Evolutionary conservation across 1,139 yeast genomes (phyloP), one percentile per base, ranked within the genome.

Genomic region (Ogataea hybrid): DNA sequence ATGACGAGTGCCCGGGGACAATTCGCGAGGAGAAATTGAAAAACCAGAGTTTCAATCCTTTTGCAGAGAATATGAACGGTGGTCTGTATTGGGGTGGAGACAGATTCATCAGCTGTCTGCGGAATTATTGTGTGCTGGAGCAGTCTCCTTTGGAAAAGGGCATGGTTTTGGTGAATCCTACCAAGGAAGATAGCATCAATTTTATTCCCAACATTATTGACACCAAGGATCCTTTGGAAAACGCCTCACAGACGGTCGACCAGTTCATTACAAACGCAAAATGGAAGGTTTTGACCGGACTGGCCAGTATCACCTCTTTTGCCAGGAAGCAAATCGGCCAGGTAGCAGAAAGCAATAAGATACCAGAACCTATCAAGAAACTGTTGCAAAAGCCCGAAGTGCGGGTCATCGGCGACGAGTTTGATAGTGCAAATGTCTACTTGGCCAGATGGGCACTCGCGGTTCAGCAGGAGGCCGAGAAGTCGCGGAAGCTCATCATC

Each of bases 371-470:
- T 1, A 73, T 89, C 12, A 77, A 78, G 50, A 77, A 77, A 43
- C 63, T 86, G 48, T 68, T 92, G 41, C 75, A 72, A 45, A 81
- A 83, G 50, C 94, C 96, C 0, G 95, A 89, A 54, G 95, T 90
- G 5, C 76, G 73, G 53, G 76, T 73, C 43, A 78, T 90, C 21
- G 88, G 94, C 44, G 89, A 88, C 51, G 98, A 92, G 50, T 92
- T 89, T 60, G 97, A 90, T 57, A 81, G 92, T 37, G 97, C 97
- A 0, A 74, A 90, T 41, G 85, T 89, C 4, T 92, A 89, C 61
- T 70, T 92, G 47, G 97, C 98, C 5, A 89, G 89, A 67, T 92
- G 98, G 98, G 97, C 98, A 0, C 77, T 88, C 56, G 89, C 89
- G 30, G 95, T 92, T 20, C 94, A 92, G 53, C 94, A 89, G 56